These are phyloP conservation scores for Pelargonium nanum DNA, from an alignment of 345 rosid species.

Conservation along the genomic window DNA sequence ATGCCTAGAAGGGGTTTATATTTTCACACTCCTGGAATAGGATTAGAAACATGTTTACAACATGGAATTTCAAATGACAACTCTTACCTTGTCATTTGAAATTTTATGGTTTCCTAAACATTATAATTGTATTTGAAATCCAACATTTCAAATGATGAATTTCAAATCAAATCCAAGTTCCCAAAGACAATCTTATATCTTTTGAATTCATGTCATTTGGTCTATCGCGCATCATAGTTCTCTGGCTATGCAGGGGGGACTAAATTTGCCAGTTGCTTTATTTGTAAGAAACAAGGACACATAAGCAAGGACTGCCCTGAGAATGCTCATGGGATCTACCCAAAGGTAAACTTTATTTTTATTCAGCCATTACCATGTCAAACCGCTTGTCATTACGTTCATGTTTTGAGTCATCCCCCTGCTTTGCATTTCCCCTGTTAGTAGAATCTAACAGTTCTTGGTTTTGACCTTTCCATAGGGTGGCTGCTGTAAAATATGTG, in stretches of 20 bases:
- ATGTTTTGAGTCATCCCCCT: not conserved
- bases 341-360: constrained; percentile 49
- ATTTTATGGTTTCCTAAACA: too few relatives aligned
- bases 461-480: constrained; percentile 39
- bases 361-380: not conserved
- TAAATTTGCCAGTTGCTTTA: constrained; percentile 76
- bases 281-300: constrained; percentile 73
- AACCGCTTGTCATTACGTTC: not conserved
- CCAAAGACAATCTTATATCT: too few relatives aligned
- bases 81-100: too few relatives aligned
- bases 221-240: constrained; percentile 6
- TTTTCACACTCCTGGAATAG: not conserved
- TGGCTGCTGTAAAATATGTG: constrained; percentile 88
- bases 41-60: too few relatives aligned
- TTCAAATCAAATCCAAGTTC: too few relatives aligned
- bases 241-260: constrained; percentile 57
- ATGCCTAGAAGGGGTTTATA: not conserved
- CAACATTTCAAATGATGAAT: too few relatives aligned
- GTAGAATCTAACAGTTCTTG: constrained; percentile 7
- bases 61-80: too few relatives aligned
- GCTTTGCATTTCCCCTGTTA: not conserved
- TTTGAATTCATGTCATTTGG: not conserved
- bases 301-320: constrained; percentile 87
- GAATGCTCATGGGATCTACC: constrained; percentile 78
- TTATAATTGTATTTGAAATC: too few relatives aligned